A percentile compares a stretch with the other conserved stretches of the same genome.
Evolutionary conservation across 2,329 filamentous ascomycete genomes (phyloP).

Genomic region (Chrysoporthe cubensis): DNA sequence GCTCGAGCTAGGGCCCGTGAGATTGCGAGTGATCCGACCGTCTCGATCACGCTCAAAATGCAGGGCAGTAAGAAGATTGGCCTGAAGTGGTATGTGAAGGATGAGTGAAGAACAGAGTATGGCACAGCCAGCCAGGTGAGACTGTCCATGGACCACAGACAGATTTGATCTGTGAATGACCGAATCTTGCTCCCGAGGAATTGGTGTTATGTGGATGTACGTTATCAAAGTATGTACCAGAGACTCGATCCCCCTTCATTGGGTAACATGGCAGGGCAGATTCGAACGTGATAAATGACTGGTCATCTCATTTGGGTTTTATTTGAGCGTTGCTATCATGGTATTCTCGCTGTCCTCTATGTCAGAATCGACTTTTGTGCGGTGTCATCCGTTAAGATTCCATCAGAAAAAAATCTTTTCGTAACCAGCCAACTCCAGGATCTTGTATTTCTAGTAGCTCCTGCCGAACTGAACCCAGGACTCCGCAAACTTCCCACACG

Average conservation of each 20-base stretch:
- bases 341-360: slow-evolving; percentile 2
- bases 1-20: slow-evolving; percentile 1
- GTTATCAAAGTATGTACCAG: no score
- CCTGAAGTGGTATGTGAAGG: slow-evolving; percentile 14
- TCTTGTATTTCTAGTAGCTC: slow-evolving; percentile 54
- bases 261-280: neutral
- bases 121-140: neutral
- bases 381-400: neutral
- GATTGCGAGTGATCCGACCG: neutral
- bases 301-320: neutral
- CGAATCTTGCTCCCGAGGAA: neutral
- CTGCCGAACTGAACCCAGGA: slow-evolving; percentile 93
- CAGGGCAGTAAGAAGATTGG: slow-evolving; percentile 15
- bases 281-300: neutral
- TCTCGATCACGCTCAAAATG: slow-evolving; percentile 10
- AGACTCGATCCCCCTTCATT: no score
- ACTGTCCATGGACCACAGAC: neutral
- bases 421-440: neutral
- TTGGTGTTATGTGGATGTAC: neutral
- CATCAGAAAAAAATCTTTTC: neutral
- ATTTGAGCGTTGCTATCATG: neutral
- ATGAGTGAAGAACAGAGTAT: neutral
- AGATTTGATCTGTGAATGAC: neutral
- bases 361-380: neutral
- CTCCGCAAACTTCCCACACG: slow-evolving; percentile 76